phyloP scores from a whole-genome alignment of 768 basidiomycete species.

The Boletus rubroflammeus region DNA sequence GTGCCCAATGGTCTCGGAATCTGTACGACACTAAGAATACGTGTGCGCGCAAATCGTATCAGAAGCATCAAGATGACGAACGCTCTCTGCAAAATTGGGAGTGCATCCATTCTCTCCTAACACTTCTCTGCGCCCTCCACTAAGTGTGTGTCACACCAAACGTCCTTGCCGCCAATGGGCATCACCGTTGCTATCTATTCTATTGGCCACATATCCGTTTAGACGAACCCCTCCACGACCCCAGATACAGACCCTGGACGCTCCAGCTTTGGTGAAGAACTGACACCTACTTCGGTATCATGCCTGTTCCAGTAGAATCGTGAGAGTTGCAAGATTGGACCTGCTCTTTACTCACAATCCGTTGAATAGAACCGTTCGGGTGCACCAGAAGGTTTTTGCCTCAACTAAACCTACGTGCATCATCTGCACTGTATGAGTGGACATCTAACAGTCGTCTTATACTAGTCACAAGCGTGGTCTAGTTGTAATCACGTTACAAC shows the following conservation, averaged over 20 bases:
- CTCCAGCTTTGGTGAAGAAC: background rate
- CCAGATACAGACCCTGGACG: constrained; percentile 6
- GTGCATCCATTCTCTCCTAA: constrained; percentile 26
- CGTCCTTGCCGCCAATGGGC: constrained; percentile 6
- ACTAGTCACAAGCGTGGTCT: background rate
- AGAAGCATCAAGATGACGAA: constrained; percentile 23
- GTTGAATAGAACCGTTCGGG: background rate
- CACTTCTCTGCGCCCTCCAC: constrained; percentile 28
- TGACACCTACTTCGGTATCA: background rate
- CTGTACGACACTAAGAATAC: constrained; percentile 3
- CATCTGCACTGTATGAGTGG: background rate
- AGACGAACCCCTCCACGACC: constrained; percentile 3
- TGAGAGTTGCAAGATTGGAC: background rate
- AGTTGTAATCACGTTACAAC: background rate
- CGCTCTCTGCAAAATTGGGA: constrained; percentile 13
- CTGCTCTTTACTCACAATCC: background rate
- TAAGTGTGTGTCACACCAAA: constrained; percentile 7
- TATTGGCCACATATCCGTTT: constrained; percentile 7
- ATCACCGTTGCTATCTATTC: constrained; percentile 6
- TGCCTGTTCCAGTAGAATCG: background rate
- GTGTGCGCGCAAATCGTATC: constrained; percentile 13
- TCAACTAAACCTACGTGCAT: background rate
- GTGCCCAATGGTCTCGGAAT: constrained; percentile 10
- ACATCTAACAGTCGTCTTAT: background rate
- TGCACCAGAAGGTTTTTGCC: background rate